Evolutionary conservation across 2,329 filamentous ascomycete species (phyloP).

Genomic region (Botrytis fragariae): DNA sequence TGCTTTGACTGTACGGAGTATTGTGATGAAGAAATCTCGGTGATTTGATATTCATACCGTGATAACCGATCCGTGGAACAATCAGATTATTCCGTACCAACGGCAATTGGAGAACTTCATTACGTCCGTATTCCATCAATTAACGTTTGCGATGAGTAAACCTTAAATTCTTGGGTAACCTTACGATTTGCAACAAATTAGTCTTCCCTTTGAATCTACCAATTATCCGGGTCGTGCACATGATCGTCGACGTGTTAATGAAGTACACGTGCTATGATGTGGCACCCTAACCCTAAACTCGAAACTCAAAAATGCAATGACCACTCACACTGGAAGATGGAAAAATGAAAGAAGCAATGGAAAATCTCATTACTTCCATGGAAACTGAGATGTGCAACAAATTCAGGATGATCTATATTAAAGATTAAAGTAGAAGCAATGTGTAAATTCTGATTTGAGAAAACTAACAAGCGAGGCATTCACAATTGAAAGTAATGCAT

Average conservation of each 20-base stretch:
- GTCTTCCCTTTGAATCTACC: not conserved
- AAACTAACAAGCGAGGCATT: not conserved
- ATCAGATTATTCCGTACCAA: not conserved
- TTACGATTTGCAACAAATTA: constrained; percentile 1
- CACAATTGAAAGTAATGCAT: not conserved
- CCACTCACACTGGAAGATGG: not conserved
- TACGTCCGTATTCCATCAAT: not conserved
- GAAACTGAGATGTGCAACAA: constrained; percentile 8
- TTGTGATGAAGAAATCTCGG: not conserved
- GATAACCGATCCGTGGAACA: not conserved
- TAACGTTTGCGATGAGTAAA: not conserved
- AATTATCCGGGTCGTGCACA: not conserved
- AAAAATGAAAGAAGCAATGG: not conserved
- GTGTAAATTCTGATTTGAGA: not conserved
- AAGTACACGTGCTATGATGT: constrained; percentile 11
- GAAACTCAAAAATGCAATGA: constrained; percentile 3
- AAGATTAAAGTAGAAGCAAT: not conserved
- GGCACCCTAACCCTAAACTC: not conserved
- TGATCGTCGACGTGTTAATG: constrained; percentile 11
- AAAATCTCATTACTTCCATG: not conserved
- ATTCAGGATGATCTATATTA: not conserved
- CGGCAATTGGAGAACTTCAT: not conserved
- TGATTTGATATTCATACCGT: not conserved
- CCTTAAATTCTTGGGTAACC: constrained; percentile 15
- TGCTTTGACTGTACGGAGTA: not conserved